phyloP scores from a whole-genome alignment of 2,329 filamentous ascomycete species.

The Ophiostoma quercus region DNA sequence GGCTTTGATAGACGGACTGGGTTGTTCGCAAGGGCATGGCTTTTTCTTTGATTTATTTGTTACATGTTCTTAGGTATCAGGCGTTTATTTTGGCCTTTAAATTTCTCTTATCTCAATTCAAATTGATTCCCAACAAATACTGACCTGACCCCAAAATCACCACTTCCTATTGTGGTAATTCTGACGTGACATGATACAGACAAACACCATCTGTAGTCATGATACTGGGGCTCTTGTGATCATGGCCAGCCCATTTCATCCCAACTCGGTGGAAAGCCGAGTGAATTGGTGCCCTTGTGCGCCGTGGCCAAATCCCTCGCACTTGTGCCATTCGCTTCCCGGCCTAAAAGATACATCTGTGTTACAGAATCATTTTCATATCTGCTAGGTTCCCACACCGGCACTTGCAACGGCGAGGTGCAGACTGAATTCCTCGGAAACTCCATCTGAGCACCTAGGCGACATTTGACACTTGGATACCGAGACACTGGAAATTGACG shows the following conservation, averaged over 20 bases:
- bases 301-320: neutral
- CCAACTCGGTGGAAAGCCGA: neutral
- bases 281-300: neutral
- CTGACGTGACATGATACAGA: neutral
- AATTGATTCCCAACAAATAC: neutral
- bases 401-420: neutral
- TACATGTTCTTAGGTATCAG: neutral
- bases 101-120: neutral
- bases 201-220: neutral
- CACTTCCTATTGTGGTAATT: too few species aligned
- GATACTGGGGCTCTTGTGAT: neutral
- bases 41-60: neutral
- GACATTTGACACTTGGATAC: neutral
- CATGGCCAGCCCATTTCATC: neutral
- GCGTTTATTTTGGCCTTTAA: neutral
- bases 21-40: neutral
- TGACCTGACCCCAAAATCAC: too few species aligned
- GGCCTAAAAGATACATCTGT: too few species aligned
- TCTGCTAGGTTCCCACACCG: neutral
- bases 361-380: too few species aligned
- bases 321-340: neutral
- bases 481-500: conserved; percentile 10
- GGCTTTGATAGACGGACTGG: neutral
- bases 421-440: neutral
- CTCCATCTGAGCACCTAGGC: neutral